phyloP scores from a whole-genome alignment of 2,329 filamentous ascomycete genomes.

The Penicillium sp. region DNA sequence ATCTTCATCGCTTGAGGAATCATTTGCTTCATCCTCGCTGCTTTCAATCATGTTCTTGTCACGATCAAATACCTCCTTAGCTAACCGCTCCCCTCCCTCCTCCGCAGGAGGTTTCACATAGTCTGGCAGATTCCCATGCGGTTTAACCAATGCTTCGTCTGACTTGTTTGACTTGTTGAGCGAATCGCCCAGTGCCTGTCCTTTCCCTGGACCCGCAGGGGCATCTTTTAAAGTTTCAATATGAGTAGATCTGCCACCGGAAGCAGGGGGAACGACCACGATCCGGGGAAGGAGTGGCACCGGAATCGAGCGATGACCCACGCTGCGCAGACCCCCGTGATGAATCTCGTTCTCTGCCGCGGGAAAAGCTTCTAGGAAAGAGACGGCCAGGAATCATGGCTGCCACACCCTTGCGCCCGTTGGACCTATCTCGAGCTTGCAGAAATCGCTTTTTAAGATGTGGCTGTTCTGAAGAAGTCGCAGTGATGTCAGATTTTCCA shows the following conservation, averaged over 20 bases:
- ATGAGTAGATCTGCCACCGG: slow-evolving; percentile 39
- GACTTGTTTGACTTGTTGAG: slow-evolving; percentile 68
- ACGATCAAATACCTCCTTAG: slow-evolving; percentile 68
- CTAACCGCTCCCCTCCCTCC: slow-evolving; percentile 52
- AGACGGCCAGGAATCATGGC: slow-evolving; percentile 42
- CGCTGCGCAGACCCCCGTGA: slow-evolving; percentile 41
- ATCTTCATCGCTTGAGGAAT: slow-evolving; percentile 63
- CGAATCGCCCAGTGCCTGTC: slow-evolving; percentile 59
- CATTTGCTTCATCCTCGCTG: slow-evolving; percentile 58
- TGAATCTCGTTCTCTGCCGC: slow-evolving; percentile 35
- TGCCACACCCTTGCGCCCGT: slow-evolving; percentile 45
- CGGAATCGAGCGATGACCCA: slow-evolving; percentile 40
- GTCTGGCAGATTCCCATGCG: slow-evolving; percentile 60
- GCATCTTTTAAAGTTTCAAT: neutral
- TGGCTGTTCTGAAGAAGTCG: slow-evolving; percentile 8
- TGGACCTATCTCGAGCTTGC: slow-evolving; percentile 12
- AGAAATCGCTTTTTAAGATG: slow-evolving; percentile 14
- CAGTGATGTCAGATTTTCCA: slow-evolving; percentile 12
- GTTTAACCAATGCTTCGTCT: slow-evolving; percentile 64
- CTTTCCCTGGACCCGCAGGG: slow-evolving; percentile 51
- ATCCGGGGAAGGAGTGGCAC: slow-evolving; percentile 27
- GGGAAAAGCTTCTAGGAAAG: slow-evolving; percentile 34
- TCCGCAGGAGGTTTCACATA: slow-evolving; percentile 54
- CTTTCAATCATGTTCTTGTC: slow-evolving; percentile 61
- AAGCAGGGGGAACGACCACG: slow-evolving; percentile 33